Evolutionary conservation across 2,329 filamentous ascomycete species (phyloP), one percentile per base, ranked within the genome.

Genomic region (Claviceps maximensis): DNA sequence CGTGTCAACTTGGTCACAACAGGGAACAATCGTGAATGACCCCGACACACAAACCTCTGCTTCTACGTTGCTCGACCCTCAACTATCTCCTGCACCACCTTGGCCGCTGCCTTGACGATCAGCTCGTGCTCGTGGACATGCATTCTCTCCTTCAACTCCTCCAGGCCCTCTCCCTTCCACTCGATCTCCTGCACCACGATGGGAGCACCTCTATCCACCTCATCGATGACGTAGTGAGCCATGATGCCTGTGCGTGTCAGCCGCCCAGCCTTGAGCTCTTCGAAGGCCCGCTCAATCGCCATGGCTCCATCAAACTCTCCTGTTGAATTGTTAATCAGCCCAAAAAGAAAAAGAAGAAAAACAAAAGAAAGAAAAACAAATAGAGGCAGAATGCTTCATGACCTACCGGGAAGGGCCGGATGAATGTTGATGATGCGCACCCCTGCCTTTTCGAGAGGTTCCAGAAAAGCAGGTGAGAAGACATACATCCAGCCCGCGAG

Each of bases 401-500:
- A 47, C 45, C 9, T 47, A 47, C 45, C 45, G 3, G 47, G 41
- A 23, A 86, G 67, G n/a, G 82, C 79, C 12, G 88, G 89, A 63
- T 95, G 89, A 42, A 95, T 69, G 64, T 95, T 95, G 62, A 95
- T 90, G 46, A 91, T 82, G 25, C 75, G 77, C 38, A 91, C 74
- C 0, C 76, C 77, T 0, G 74, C 79, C 13, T 67, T 70, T 36
- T 79, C 75, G 8, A 95, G 64, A 2, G 87, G 86, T 9, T 77
- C 74, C 48, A 95, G 71, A 65, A 94, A 93, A 1, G 74, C 71
- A 2, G 74, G 72, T 0, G 82, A 83, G 49, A 94, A 78, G 54
- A 94, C 84, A 65, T 93, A 84, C 88, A 94, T 94, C 78, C 87
- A 94, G 2, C 89, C 89, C 3, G 87, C 84, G 59, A 89, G 86